Conservation (phyloP, 768 basidiomycete genomes). For the Chalciporus pseudorubinellus region DNA sequence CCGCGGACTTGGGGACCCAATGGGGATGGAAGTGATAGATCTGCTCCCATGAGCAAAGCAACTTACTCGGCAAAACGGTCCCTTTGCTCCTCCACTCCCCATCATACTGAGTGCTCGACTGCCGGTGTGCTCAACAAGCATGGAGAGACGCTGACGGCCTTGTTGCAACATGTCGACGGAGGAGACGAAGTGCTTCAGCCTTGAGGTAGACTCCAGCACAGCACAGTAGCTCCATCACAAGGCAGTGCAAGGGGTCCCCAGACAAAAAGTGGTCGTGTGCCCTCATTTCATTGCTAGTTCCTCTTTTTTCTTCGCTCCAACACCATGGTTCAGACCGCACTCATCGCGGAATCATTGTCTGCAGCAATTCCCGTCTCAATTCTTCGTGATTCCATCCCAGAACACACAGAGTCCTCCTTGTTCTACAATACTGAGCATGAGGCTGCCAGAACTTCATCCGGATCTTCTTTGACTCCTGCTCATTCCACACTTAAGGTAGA, state of each 20-base stretch:
- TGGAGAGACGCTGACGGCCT: not conserved
- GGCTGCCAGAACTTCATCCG: slow-evolving; percentile 27
- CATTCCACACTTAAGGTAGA: slow-evolving; percentile 42
- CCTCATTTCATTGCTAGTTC: not conserved
- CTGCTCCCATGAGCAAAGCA: not conserved
- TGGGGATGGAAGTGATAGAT: not conserved
- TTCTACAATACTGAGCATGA: slow-evolving; percentile 8
- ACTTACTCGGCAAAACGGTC: no score
- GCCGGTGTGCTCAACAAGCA: not conserved
- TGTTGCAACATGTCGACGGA: no score
- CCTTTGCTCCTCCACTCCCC: no score
- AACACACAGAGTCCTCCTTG: slow-evolving; percentile 3
- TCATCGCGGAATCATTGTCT: slow-evolving; percentile 13
- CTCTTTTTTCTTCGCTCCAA: slow-evolving; percentile 1
- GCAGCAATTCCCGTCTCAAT: not conserved
- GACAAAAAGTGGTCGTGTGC: slow-evolving; percentile 26
- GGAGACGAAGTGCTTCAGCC: no score
- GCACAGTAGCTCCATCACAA: no score
- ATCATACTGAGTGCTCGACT: no score
- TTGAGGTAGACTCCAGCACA: no score
- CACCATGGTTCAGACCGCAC: slow-evolving; percentile 14
- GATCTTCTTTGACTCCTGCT: slow-evolving; percentile 34
- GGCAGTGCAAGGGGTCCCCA: slow-evolving; percentile 4
- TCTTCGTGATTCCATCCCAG: slow-evolving; percentile 1
- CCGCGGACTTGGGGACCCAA: slow-evolving; percentile 19